phyloP scores from a whole-genome alignment of 371 early-diverging fungal species.

The Lichtheimia ramosa region DNA sequence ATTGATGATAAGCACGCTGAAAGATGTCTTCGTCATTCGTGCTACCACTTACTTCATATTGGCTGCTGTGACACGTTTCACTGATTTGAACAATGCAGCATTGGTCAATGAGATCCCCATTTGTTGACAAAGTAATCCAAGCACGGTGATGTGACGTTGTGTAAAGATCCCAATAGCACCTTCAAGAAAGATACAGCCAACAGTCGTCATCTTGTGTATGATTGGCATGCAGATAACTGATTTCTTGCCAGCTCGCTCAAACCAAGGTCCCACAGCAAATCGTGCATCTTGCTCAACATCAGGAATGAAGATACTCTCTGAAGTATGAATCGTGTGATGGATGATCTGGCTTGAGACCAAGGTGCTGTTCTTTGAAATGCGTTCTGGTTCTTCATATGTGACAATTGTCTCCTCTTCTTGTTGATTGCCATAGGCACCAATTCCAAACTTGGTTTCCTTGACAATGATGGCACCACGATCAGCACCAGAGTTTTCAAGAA shows the following conservation, averaged over 20 bases:
- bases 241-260: slow-evolving; percentile 39
- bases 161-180: slow-evolving; percentile 59
- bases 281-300: slow-evolving; percentile 41
- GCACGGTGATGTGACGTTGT: slow-evolving; percentile 53
- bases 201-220: slow-evolving; percentile 47
- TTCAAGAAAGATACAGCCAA: slow-evolving; percentile 56
- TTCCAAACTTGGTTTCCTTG: slow-evolving; percentile 37
- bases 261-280: slow-evolving; percentile 48
- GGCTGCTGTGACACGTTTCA: slow-evolving; percentile 42
- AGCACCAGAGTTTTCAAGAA: slow-evolving; percentile 46
- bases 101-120: slow-evolving; percentile 63
- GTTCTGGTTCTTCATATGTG: slow-evolving; percentile 43
- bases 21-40: not conserved
- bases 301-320: slow-evolving; percentile 41
- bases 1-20: not conserved
- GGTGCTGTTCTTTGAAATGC: slow-evolving; percentile 27
- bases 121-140: slow-evolving; percentile 58
- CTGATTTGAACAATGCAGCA: slow-evolving; percentile 52
- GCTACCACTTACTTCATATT: slow-evolving; percentile 24
- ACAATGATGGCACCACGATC: slow-evolving; percentile 47
- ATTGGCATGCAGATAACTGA: slow-evolving; percentile 61
- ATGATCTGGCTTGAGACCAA: slow-evolving; percentile 39
- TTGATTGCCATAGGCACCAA: slow-evolving; percentile 44
- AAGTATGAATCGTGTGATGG: slow-evolving; percentile 39
- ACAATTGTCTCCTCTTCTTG: slow-evolving; percentile 25